These are phyloP conservation scores for Cornus suecica DNA, from an alignment of 148 eudicot species.

Conservation along the genomic window DNA sequence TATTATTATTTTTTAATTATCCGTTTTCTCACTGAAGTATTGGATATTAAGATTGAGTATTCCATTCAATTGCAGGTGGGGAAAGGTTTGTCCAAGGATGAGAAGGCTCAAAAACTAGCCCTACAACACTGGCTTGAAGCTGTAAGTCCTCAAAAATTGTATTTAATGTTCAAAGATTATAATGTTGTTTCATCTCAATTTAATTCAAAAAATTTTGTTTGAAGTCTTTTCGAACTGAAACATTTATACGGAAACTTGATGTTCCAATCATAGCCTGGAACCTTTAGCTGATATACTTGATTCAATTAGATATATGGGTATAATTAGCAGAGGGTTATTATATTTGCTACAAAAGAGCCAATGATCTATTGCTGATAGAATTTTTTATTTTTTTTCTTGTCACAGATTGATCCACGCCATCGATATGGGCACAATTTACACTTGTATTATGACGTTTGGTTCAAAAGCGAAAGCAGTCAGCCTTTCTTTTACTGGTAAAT, in stretches of 20 bases:
- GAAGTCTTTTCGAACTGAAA: too few relatives aligned
- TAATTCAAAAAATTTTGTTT: neutral
- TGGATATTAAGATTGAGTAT: neutral
- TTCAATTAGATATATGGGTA: neutral
- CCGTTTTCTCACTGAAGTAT: neutral
- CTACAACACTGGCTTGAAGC: conserved; percentile 83
- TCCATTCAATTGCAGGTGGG: conserved; percentile 34
- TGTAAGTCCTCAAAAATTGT: conserved; percentile 36
- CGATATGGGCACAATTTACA: conserved; percentile 97
- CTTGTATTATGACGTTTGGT: conserved; percentile 80
- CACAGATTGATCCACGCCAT: conserved; percentile 93
- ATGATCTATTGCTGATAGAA: neutral
- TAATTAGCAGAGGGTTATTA: too few relatives aligned
- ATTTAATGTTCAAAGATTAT: neutral
- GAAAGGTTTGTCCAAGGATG: conserved; percentile 55
- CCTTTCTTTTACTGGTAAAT: conserved; percentile 96
- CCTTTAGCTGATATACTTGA: neutral
- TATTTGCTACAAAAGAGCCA: too few relatives aligned
- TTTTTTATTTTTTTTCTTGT: neutral
- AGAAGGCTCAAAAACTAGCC: conserved; percentile 53
- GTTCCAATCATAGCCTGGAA: neutral
- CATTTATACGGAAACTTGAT: neutral
- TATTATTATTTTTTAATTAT: neutral
- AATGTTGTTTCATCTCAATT: neutral
- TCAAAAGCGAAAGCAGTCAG: conserved; percentile 79